Base-by-base conservation (phyloP, 805 yeast species). In the Nakazawaea ambrosiae region DNA sequence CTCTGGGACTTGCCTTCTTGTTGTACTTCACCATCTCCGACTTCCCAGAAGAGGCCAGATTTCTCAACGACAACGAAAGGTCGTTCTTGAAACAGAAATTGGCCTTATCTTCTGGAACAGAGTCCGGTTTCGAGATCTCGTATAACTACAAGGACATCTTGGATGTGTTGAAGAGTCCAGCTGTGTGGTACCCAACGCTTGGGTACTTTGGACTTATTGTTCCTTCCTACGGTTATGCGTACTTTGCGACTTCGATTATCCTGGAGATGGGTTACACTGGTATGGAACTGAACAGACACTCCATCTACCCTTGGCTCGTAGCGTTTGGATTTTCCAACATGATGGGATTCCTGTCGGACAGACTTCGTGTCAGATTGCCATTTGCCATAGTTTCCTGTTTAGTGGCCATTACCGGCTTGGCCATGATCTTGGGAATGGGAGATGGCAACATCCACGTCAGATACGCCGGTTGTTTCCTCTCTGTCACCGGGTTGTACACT, bases 221-320 rank as follows among this genome's bases (percentile, higher is more conserved):
- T 42, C 86, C 87, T n/a, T 69, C 86, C 14, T 81, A 81, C 48
- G 81, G 86, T 30, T 80, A 79, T 49, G 87, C 88, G 12, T 80
- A 73, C 55, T 81, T 81, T 54, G 79, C 87, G 16, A 77, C 85
- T 30, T 65, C 81, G 22, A 81, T 81, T 51, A 77, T 81, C 51
- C 63, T 62, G 36, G 57, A 70, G 28, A 63, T 81, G 61, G 81
- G 82, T 16, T 68, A 79, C 63, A 69, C 85, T 2, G 78, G 85
- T 3, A 81, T 77, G 49, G 65, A 72, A 39, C 90, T 94, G 8
- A 87, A 87, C 57, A 72, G 81, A 39, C 80, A 79, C 60, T 81
- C 95, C 0, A 84, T 87, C 34, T 88, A 86, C 47, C 94, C 95
- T 16, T 87, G 94, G 89, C 65, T 84, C 29, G 61, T 70, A 20